Conservation (phyloP, 2,329 filamentous ascomycete species). For the Xylariaceae sp. region DNA sequence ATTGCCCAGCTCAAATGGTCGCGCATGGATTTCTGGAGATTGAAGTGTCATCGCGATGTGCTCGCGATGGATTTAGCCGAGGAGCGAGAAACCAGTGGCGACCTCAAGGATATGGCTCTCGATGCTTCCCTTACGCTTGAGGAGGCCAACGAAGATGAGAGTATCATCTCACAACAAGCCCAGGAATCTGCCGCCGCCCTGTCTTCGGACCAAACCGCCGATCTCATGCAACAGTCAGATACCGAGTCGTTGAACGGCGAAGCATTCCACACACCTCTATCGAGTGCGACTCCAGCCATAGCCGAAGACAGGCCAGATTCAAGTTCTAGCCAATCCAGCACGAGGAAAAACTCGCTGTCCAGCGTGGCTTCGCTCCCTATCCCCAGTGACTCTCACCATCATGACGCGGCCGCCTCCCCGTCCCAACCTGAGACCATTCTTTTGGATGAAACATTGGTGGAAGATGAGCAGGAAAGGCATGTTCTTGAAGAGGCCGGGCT, state of each 20-base stretch:
- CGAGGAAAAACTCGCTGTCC: constrained; percentile 41
- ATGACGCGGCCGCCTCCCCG: constrained; percentile 30
- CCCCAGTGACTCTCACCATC: constrained; percentile 31
- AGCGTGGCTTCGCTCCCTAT: constrained; percentile 39
- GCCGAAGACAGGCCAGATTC: constrained; percentile 40
- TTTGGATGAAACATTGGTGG: constrained; percentile 40
- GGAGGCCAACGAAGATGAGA: constrained; percentile 36
- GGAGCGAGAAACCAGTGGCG: constrained; percentile 48
- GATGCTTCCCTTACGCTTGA: constrained; percentile 23
- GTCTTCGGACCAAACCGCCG: constrained; percentile 32
- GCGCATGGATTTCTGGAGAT: constrained; percentile 87
- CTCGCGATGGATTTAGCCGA: constrained; percentile 80
- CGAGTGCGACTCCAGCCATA: constrained; percentile 34
- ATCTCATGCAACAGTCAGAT: constrained; percentile 30
- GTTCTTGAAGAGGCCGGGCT: constrained; percentile 64
- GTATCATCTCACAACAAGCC: constrained; percentile 33
- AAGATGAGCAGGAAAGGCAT: constrained; percentile 63
- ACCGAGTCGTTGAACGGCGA: constrained; percentile 40
- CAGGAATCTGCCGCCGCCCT: constrained; percentile 34
- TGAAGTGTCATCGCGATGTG: constrained; percentile 87
- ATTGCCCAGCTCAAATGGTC: constrained; percentile 89
- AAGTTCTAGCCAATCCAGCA: constrained; percentile 32
- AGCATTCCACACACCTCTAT: constrained; percentile 46
- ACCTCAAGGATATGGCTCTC: constrained; percentile 26
- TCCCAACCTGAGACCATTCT: constrained; percentile 30